Conservation (phyloP, 164 flowering plant genomes). For the Vitis rupestris region DNA sequence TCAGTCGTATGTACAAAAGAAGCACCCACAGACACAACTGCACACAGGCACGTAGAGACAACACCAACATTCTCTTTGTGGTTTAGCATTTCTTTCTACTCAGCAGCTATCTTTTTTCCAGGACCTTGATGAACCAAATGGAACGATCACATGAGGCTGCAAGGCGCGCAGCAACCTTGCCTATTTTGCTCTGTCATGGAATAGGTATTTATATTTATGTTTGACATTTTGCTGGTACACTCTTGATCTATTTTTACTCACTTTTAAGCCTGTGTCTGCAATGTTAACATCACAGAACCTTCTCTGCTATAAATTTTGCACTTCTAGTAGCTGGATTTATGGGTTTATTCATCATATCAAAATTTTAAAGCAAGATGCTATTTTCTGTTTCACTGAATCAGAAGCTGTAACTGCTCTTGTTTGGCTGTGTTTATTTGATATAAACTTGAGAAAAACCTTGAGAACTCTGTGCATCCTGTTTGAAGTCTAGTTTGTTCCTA, state of each 20-base stretch:
- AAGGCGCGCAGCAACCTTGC: slow-evolving; percentile 85
- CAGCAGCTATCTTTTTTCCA: slow-evolving; percentile 20
- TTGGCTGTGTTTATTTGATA: neutral
- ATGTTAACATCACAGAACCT: no score
- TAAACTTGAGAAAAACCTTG: neutral
- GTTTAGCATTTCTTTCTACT: neutral
- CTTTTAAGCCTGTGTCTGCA: no score
- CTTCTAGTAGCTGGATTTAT: neutral
- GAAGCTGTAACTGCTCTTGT: neutral
- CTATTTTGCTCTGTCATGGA: slow-evolving; percentile 88
- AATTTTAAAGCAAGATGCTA: neutral
- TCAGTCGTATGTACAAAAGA: neutral
- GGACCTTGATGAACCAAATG: slow-evolving; percentile 69
- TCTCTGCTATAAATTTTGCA: no score
- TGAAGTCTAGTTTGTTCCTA: no score
- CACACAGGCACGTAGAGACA: neutral
- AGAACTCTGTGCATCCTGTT: neutral
- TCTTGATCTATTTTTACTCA: no score
- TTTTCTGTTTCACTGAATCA: neutral
- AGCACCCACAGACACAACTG: neutral
- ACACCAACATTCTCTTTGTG: neutral
- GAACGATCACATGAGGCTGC: slow-evolving; percentile 77
- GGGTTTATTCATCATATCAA: neutral
- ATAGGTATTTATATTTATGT: slow-evolving; percentile 38
- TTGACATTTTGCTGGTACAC: neutral